Conservation (phyloP, 352 stramenopile genomes). For the Pythium dissotocum region DNA sequence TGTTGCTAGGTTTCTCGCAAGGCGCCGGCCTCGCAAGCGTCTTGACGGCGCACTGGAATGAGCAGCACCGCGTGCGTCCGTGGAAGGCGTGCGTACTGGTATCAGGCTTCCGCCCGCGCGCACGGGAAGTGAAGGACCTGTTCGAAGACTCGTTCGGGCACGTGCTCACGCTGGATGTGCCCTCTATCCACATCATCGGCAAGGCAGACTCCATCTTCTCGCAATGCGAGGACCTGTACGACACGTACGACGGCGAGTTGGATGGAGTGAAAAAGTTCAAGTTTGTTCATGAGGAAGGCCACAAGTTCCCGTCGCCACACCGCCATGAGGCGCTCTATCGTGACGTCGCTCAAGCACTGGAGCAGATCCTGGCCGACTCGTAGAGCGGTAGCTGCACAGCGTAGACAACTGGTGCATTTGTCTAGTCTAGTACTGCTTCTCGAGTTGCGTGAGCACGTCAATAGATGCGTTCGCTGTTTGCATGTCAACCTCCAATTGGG, state of each 20-base stretch:
- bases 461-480: conserved; percentile 56
- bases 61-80: conserved; percentile 37
- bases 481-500: conserved; percentile 57
- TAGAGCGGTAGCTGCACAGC: not conserved
- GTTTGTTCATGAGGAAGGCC: conserved; percentile 78
- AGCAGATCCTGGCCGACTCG: conserved; percentile 31
- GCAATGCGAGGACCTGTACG: conserved; percentile 54
- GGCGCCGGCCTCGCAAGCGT: conserved; percentile 56
- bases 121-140: conserved; percentile 47
- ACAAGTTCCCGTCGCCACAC: conserved; percentile 65
- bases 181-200: conserved; percentile 72
- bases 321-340: conserved; percentile 50
- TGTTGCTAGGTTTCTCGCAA: conserved; percentile 76
- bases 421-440: conserved; percentile 50
- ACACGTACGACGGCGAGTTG: conserved; percentile 36
- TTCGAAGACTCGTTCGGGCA: conserved; percentile 43
- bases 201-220: conserved; percentile 41
- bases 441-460: conserved; percentile 50
- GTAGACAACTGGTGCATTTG: not conserved
- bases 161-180: conserved; percentile 41
- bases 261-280: conserved; percentile 35
- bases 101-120: conserved; percentile 58
- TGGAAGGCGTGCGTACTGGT: conserved; percentile 70
- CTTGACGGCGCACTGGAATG: conserved; percentile 64
- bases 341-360: conserved; percentile 46